A percentile compares a stretch with the other conserved stretches of the same genome.
phyloP scores from a whole-genome alignment of 129 eudicot species.

The Gnaphalium uliginosum region DNA sequence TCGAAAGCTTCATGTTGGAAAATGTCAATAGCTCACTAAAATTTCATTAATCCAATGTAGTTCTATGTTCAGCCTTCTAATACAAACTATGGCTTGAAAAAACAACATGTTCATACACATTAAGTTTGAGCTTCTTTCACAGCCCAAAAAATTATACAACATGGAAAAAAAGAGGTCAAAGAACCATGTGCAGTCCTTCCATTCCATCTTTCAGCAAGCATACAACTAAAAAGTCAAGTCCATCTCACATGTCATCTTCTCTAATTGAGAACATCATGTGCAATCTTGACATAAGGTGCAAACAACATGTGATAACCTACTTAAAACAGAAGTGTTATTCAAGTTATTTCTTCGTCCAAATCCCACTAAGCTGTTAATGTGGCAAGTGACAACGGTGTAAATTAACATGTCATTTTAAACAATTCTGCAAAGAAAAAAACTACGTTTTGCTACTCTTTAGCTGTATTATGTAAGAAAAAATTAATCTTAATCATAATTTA shows the following conservation, averaged over 20 bases:
- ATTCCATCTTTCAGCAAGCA: background rate
- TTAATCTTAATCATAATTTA: no score
- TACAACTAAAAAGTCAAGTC: background rate
- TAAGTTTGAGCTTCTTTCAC: background rate
- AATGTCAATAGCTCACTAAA: background rate
- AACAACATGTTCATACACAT: background rate
- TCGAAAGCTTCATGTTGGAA: background rate
- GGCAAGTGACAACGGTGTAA: background rate
- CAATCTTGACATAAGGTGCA: background rate
- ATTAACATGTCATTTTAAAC: background rate
- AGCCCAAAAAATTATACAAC: background rate
- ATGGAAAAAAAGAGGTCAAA: background rate
- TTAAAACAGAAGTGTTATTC: background rate
- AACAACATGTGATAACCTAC: background rate
- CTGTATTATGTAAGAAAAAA: background rate
- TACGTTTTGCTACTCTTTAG: background rate
- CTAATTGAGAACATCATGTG: background rate
- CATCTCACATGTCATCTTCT: background rate
- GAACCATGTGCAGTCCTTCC: background rate
- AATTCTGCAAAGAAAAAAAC: background rate
- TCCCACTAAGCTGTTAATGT: background rate
- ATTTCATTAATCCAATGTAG: background rate
- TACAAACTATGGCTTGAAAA: background rate
- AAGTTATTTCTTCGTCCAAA: background rate
- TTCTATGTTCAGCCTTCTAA: background rate